Percentiles rank a stretch among this genome's conserved stretches.
These are phyloP conservation scores for Tilletia walkeri DNA, from an alignment of 1,284 basidiomycete species.

Conservation along the genomic window DNA sequence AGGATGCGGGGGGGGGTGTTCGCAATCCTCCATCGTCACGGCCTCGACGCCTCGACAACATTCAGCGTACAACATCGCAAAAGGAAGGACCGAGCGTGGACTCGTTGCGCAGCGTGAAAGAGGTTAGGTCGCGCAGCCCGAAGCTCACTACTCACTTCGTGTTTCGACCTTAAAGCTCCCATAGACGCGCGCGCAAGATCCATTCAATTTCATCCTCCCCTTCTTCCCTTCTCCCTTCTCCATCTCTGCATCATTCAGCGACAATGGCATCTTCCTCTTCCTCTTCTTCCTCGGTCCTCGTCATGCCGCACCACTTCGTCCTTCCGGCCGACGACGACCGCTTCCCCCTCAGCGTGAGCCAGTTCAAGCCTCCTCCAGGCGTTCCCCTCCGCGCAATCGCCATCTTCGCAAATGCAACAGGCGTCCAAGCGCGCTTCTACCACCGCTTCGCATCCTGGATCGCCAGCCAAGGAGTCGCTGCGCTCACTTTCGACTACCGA, in stretches of 20 bases:
- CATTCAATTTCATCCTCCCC: neutral
- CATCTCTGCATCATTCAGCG: neutral
- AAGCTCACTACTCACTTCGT: too few species aligned
- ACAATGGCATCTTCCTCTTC: neutral
- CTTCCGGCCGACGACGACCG: conserved; percentile 23
- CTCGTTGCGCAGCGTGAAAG: too few species aligned
- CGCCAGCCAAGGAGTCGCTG: conserved; percentile 33
- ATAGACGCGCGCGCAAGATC: too few species aligned
- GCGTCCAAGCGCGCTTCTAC: conserved; percentile 43
- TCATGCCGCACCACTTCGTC: conserved; percentile 9
- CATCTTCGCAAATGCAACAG: conserved; percentile 41
- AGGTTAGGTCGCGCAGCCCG: too few species aligned
- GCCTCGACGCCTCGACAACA: too few species aligned
- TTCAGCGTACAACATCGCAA: too few species aligned
- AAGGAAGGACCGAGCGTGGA: too few species aligned
- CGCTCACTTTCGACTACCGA: conserved; percentile 44
- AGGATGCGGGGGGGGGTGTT: too few species aligned
- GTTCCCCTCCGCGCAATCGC: conserved; percentile 25
- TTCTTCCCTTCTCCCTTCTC: neutral
- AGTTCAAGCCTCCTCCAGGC: conserved; percentile 30
- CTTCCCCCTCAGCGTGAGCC: conserved; percentile 34
- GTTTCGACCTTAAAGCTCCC: too few species aligned
- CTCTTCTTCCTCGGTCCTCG: conserved; percentile 5
- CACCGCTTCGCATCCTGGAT: conserved; percentile 38
- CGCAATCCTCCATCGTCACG: too few species aligned